Evolutionary conservation across 202 grass and related monocot species (phyloP).

Genomic region (Miscanthus sacchariflorus): DNA sequence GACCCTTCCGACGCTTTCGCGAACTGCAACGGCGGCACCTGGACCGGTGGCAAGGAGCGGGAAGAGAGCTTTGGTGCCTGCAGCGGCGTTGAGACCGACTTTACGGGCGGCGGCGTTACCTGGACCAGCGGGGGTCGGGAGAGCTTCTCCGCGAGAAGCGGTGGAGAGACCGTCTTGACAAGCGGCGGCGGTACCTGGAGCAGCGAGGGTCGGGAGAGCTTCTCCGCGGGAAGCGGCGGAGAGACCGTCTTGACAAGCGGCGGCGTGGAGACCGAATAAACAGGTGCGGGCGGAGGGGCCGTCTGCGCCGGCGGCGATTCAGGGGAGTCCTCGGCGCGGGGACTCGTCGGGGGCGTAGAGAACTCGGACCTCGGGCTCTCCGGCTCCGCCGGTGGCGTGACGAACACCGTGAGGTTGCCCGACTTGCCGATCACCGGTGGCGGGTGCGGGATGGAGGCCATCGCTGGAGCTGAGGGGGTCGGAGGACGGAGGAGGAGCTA

Average conservation of each 20-base stretch:
- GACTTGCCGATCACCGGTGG: constrained; percentile 55
- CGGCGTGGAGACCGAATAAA: background rate
- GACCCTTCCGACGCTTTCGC: constrained; percentile 47
- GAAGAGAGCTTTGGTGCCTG: constrained; percentile 20
- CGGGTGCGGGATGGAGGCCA: constrained; percentile 37
- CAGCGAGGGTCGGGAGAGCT: background rate
- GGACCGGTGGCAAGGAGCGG: constrained; percentile 50
- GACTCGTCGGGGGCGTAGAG: constrained; percentile 42
- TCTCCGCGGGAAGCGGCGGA: background rate
- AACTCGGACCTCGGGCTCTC: constrained; percentile 42
- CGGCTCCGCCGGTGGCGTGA: constrained; percentile 44
- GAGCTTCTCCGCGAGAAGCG: background rate
- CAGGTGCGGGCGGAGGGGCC: background rate
- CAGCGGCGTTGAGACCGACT: constrained; percentile 35
- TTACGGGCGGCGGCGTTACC: constrained; percentile 28
- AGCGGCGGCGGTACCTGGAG: background rate
- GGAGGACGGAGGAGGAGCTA: background rate
- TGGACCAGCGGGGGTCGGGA: background rate
- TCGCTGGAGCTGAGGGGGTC: background rate
- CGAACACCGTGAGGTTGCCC: constrained; percentile 75
- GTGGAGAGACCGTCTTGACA: background rate
- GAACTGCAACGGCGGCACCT: constrained; percentile 74
- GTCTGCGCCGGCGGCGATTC: constrained; percentile 11
- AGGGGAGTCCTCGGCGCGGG: constrained; percentile 23
- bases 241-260: background rate